Evolutionary conservation across 2,329 filamentous ascomycete genomes (phyloP), one percentile per base, ranked within the genome.

Genomic region (Blumeria graminis): DNA sequence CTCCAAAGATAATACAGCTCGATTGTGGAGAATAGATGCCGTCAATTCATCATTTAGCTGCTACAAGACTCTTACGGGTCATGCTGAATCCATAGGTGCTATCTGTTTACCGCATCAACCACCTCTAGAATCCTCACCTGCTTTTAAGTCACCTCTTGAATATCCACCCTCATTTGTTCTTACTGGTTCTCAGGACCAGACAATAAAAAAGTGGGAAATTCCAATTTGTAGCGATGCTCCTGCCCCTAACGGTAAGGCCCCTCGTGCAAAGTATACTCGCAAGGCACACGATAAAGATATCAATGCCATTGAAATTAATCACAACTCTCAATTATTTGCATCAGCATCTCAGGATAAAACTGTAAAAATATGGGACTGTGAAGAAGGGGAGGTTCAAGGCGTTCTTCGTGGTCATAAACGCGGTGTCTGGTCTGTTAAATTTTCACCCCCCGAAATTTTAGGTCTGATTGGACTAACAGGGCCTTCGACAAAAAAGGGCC

Each of bases 241-340:
- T 46, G 32, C 35, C 3, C 64, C 63, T 16, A 68, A 71, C 51
- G 77, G 76, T 58, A 75, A 76, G 57, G 74, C 76, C 9, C 71
- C 80, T 9, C 73, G 80, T 62, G 86, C 86, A 43, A 70, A 81
- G 4, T 98, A 86, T 68, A 96, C 92, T 0, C 79, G 92, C 57
- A 94, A 95, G 69, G 92, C 92, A 0, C 92, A 98, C 69, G 92
- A 98, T 66, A 98, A 98, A 67, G 92, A 98, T 62, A 98, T 98
- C 69, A 98, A 98, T 64, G 88, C 92, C 1, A 77, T 98, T 55
- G 87, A 93, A 61, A 75, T 92, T 10, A 86, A 88, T 60, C 76
- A 80, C 22, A 74, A 77, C 1, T 79, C 78, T 4, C 78, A 81
- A n/a, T 70, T 95, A 0, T 96, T 98, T 65, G 93, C 90, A 3